Conservation (phyloP, 1,284 basidiomycete genomes). For the Ustilago esculenta region DNA sequence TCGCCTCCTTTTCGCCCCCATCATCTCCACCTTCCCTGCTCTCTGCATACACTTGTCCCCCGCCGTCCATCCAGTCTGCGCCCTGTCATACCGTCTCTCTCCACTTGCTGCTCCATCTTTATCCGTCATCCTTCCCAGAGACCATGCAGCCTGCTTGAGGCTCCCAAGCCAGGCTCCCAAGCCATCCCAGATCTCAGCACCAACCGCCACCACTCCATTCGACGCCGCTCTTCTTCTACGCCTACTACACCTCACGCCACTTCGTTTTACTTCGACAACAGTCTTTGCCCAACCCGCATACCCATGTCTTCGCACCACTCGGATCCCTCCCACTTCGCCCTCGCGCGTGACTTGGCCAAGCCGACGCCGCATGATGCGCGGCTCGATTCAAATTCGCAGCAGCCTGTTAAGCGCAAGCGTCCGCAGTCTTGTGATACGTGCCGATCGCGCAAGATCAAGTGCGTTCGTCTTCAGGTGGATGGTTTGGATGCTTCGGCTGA, state of each 20-base stretch:
- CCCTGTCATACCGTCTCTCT: too few relatives aligned
- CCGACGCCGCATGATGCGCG: conserved; percentile 19
- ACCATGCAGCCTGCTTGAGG: conserved; percentile 12
- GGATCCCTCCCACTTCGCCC: not conserved
- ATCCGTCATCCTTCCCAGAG: too few relatives aligned
- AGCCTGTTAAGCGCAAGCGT: conserved; percentile 42
- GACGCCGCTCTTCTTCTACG: too few relatives aligned
- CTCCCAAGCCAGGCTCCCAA: not conserved
- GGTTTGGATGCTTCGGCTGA: conserved; percentile 38
- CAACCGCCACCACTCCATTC: too few relatives aligned
- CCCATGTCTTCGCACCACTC: conserved; percentile 28
- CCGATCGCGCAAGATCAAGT: conserved; percentile 54
- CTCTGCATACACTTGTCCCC: too few relatives aligned
- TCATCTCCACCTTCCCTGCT: too few relatives aligned
- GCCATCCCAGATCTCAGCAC: too few relatives aligned
- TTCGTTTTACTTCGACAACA: too few relatives aligned
- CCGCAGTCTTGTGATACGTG: conserved; percentile 53
- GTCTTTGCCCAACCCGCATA: not conserved
- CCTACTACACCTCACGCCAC: too few relatives aligned
- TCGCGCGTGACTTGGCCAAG: conserved; percentile 11
- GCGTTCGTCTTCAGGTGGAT: conserved; percentile 41
- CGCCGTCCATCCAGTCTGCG: too few relatives aligned
- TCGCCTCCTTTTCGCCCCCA: too few relatives aligned
- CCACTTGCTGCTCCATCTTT: not conserved
- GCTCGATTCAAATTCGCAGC: conserved; percentile 12